Conservation (phyloP, 306 rosid species). For the Medicago arabica region DNA sequence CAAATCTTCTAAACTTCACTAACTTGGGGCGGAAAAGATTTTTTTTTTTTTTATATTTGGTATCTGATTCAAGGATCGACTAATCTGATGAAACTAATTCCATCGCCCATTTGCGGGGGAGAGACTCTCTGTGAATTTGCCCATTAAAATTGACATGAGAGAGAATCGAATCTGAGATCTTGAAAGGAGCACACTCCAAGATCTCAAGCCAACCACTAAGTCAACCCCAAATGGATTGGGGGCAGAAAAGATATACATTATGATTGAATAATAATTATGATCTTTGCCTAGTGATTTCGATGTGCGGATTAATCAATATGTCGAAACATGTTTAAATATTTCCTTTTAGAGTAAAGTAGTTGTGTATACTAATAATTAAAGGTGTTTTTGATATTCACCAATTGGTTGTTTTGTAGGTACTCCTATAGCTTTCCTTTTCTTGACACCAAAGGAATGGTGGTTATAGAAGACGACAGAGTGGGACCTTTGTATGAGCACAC, state of each 20-base stretch:
- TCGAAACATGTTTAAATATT: conserved; percentile 34
- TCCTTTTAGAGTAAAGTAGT: conserved; percentile 34
- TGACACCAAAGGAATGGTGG: conserved; percentile 93
- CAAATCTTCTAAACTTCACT: conserved; percentile 19
- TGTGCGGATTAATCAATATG: conserved; percentile 46
- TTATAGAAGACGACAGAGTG: conserved; percentile 87
- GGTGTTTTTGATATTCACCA: conserved; percentile 27
- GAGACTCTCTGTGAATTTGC: too few species aligned
- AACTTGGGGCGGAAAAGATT: conserved; percentile 38
- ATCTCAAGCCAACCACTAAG: too few species aligned
- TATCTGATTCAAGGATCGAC: too few species aligned
- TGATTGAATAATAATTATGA: conserved; percentile 53
- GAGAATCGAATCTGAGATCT: too few species aligned
- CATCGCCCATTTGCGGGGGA: too few species aligned
- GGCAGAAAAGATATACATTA: conserved; percentile 33
- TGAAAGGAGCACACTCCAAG: too few species aligned
- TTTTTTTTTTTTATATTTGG: too few species aligned
- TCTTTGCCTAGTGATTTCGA: conserved; percentile 39
- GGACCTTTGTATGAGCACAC: conserved; percentile 97
- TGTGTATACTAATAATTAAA: conserved; percentile 34
- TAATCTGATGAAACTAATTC: too few species aligned
- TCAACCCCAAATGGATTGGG: too few species aligned
- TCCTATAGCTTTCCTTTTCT: conserved; percentile 92
- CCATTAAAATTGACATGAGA: too few species aligned
- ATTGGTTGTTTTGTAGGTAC: conserved; percentile 64